Conservation (phyloP, 192 early-diverging fungal genomes). For the Funneliformis mosseae region DNA sequence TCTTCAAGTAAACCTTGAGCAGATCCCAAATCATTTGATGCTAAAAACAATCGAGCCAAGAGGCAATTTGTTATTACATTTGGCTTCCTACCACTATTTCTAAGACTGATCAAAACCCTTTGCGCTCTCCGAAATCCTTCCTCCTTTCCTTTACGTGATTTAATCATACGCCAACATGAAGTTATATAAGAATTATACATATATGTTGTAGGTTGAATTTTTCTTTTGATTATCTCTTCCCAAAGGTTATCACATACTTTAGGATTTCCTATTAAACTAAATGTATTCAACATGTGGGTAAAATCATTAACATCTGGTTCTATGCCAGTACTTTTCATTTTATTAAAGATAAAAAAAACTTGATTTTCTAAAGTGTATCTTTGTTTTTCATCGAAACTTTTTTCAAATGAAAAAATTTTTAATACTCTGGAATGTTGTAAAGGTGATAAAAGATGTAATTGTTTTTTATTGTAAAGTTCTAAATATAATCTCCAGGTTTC, state of each 20-base stretch:
- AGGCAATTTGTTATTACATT: not conserved
- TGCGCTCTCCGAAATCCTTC: not conserved
- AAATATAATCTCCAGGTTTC: constrained; percentile 5
- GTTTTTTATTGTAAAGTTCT: not conserved
- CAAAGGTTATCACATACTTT: constrained; percentile 9
- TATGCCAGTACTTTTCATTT: constrained; percentile 5
- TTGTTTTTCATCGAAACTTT: not conserved
- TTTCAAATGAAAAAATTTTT: constrained; percentile 2
- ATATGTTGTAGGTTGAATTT: constrained; percentile 11
- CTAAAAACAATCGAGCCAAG: not conserved
- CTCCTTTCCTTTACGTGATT: not conserved
- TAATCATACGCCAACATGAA: constrained; percentile 6
- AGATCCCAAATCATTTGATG: not conserved
- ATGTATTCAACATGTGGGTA: constrained; percentile 19
- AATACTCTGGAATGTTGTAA: constrained; percentile 18
- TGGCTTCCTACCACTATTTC: not conserved
- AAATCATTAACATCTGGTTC: constrained; percentile 8
- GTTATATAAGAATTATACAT: constrained; percentile 16
- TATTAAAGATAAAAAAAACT: constrained; percentile 5
- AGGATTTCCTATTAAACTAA: not conserved
- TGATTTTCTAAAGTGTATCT: not conserved
- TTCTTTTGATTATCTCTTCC: not conserved
- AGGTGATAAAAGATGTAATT: constrained; percentile 18
- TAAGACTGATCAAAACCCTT: not conserved
- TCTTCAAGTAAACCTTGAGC: not conserved